Evolutionary conservation across 169 alveolate species (phyloP).

Genomic region (Plasmodium relictum): DNA sequence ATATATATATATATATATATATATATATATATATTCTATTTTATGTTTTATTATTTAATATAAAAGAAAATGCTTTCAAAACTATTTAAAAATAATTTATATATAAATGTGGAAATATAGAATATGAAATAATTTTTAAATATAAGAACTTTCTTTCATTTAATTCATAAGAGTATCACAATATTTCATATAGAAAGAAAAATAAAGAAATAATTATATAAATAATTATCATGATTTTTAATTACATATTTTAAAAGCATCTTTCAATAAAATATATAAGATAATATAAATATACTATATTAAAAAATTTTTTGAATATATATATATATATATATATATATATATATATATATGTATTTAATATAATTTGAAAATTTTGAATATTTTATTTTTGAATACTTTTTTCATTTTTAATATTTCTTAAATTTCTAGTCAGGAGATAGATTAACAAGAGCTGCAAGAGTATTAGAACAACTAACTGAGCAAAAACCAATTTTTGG

Average conservation of each 20-base stretch:
- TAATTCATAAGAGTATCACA: too few relatives aligned
- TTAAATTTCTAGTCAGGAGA: slow-evolving; percentile 94
- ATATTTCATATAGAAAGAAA: background rate
- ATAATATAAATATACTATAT: background rate
- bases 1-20: too few relatives aligned
- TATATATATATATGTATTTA: background rate
- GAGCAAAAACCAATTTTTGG: slow-evolving; percentile 99
- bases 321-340: slow-evolving; percentile 42
- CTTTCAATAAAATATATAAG: too few relatives aligned
- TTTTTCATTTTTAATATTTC: background rate
- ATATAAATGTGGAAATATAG: too few relatives aligned
- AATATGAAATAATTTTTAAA: too few relatives aligned
- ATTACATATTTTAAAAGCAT: too few relatives aligned
- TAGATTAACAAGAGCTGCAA: slow-evolving; percentile 99
- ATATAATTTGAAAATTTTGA: background rate
- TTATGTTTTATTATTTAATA: background rate
- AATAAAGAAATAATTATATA: background rate
- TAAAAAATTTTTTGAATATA: background rate
- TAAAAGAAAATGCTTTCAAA: too few relatives aligned
- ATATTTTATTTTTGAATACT: background rate
- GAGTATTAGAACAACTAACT: slow-evolving; percentile 98
- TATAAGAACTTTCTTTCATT: too few relatives aligned
- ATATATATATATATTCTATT: background rate
- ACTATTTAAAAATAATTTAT: too few relatives aligned
- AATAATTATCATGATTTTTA: too few relatives aligned